Base-by-base conservation (phyloP, 306 rosid genomes). In the Dalbergia cultrata region DNA sequence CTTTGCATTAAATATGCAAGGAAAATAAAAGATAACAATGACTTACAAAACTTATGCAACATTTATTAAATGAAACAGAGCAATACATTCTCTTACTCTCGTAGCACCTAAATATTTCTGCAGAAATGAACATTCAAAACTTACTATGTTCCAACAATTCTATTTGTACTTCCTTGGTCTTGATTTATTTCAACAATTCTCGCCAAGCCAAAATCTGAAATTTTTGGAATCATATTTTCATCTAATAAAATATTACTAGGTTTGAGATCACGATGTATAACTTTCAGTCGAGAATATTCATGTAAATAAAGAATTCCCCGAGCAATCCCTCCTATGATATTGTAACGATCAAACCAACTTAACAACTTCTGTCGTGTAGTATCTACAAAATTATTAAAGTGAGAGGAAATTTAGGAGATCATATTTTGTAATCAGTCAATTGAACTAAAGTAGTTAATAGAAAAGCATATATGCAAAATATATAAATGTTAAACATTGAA, bases 211-310 rank as follows among this genome's bases (percentile, higher is more conserved):
- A 89, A 89, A 50, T 89, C 89, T 13, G 87, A 79, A 5, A 87
- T 87, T 41, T 87, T 89, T 8, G 90, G 75, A 19, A 80, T 75
- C 88, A 89, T 71, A 14, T 78, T 33, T 0, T 8, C n/a, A 33
- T 85, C 92, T 31, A 87, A 21, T 8, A 89, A 37, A n/a, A 89
- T 16, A 39, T 87, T 89, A 39, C 3, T 70, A 6, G 88, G 80
- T 76, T 92, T 90, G 4, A 88, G 70, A 79, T 92, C 94, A 5
- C 84, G 86, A n/a, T 90, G 88, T 0, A 92, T 87, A 22, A 89
- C 44, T 83, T 75, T 85, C 2, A 92, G 75, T 0, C 78, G 31
- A n/a, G 87, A 89, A 53, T 89, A 83, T 45, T 86, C 82, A 22
- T 86, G 92, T 3, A 89, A 81, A 65, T 84, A 86, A 33, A 89